Percentiles rank a stretch among this genome's conserved stretches.
These are phyloP conservation scores for Purshia tridentata DNA, from an alignment of 306 rosid species.

Conservation along the genomic window DNA sequence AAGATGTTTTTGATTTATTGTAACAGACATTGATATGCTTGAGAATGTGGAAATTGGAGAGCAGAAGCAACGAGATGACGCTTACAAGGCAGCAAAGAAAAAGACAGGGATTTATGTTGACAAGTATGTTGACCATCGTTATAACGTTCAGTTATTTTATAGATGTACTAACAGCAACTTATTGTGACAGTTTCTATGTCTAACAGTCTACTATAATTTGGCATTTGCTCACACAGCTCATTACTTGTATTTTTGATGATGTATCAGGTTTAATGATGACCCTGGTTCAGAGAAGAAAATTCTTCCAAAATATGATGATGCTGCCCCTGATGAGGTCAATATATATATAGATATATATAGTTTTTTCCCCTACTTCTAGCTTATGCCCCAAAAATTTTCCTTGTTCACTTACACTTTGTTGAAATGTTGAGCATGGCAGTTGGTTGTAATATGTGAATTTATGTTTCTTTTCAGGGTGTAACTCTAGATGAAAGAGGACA, in stretches of 20 bases:
- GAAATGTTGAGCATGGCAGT: neutral
- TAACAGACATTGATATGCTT: slow-evolving; percentile 84
- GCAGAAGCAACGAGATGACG: slow-evolving; percentile 76
- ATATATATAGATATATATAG: slow-evolving; percentile 4
- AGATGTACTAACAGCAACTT: neutral
- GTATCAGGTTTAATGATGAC: slow-evolving; percentile 85
- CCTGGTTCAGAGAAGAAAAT: slow-evolving; percentile 70
- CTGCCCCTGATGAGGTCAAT: slow-evolving; percentile 68
- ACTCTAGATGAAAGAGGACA: slow-evolving; percentile 78
- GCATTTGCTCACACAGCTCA: neutral
- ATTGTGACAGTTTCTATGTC: neutral
- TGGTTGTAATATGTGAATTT: slow-evolving; percentile 14
- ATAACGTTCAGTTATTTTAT: neutral
- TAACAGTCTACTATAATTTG: neutral
- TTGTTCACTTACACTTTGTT: neutral
- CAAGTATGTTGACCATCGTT: slow-evolving; percentile 56
- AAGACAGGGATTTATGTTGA: slow-evolving; percentile 76
- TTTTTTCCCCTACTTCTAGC: neutral
- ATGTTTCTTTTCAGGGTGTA: slow-evolving; percentile 57
- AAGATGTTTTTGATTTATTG: slow-evolving; percentile 36
- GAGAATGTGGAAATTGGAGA: slow-evolving; percentile 95
- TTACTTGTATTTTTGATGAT: slow-evolving; percentile 18
- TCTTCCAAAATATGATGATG: slow-evolving; percentile 91
- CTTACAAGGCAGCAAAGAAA: slow-evolving; percentile 90
- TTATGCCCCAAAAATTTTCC: neutral